Base-by-base conservation (phyloP, 1,284 basidiomycete species). In the Puccinia novopanici region DNA sequence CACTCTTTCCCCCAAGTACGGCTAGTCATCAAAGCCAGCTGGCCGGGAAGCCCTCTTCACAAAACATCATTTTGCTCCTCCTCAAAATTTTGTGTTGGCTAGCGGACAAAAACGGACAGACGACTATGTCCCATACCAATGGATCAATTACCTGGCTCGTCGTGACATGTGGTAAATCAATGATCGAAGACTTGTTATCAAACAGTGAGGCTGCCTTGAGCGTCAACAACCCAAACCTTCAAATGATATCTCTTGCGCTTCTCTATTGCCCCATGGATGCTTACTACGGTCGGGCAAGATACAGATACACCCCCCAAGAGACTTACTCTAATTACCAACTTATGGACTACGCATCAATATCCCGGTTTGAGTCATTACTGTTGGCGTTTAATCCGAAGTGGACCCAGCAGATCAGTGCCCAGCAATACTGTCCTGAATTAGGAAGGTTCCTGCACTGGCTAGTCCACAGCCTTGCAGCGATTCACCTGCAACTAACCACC, bases 381-480 rank as follows among this genome's bases (percentile, higher is more conserved):
- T 30, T 48, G 40, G 37, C 27, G 45, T 80, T 80, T 57, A 63
- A 59, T 45, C 59, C 74, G 45, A 61, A 40, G 45, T 61, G 57
- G 74, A 63, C 30, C 50, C 19, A 75, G 59, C 74, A 63, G 24
- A 59, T 75, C 19, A 54, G 40, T 22, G 45, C 57, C 1, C 57
- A 75, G 45, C 48, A 61, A 75, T 63, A 65, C 52, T 65, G 57
- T 37, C 10, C 59, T 3, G 54, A 37, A 48, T 52, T 65, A 17
- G 74, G 74, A 50, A 63, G 74, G 48, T 63, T 75, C 45, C 34
- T 75, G 50, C 74, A 75, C 42, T 75, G 74, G 74, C 34, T 75
- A 50, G 45, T 50, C 27, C 50, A 75, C 22, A 65, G 57, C 48
- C 55, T 75, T 15, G 57, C 52, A 19, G 57, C 59, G 17, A 75